Base-by-base conservation (phyloP, 306 rosid species). In the Casuarina equisetifolia region DNA sequence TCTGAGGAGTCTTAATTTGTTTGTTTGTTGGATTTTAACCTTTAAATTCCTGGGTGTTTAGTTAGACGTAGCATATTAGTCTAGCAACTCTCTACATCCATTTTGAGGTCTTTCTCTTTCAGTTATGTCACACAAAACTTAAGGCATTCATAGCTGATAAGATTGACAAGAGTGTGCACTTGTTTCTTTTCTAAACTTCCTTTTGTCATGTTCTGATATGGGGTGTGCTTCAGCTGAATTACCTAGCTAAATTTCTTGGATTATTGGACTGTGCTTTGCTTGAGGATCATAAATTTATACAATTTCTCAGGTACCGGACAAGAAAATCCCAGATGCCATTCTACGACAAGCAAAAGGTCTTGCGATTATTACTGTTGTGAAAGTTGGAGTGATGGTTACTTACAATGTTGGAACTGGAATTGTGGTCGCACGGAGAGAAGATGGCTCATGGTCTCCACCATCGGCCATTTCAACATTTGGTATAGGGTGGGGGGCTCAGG, bases 381-480 rank as follows among this genome's bases (percentile, higher is more conserved):
- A 92, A 86, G 96, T 91, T 20, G 99, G 99, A 78, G 88, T 88
- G 52, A 66, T 90, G 92, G 90, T 96, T 67, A 92, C 99, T 66
- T 96, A 96, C 76, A 88, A 92, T 76, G 81, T 96, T 70, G 99
- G 99, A 77, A 96, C 99, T 12, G 99, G 99, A 78, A 80, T 96
- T 39, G 97, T 96, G 74, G 79, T 96, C 80, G 97, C 97, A 9
- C 97, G 94, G 43, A 91, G 89, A 74, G 97, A 88, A 77, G 99
- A 96, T 86, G 99, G 97, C 67, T 91, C 98, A 35, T 92, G 99
- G 99, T 96, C 99, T 79, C 91, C 99, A 15, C 97, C 99, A 73
- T 96, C 99, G 73, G 96, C 99, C 74, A 84, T 91, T 77, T 92
- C 96, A 40, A 87, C 99, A 45, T 86, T 88, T 62, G 99, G 99